Evolutionary conservation across 129 eudicot species (phyloP).

Genomic region (Dittrichia graveolens): DNA sequence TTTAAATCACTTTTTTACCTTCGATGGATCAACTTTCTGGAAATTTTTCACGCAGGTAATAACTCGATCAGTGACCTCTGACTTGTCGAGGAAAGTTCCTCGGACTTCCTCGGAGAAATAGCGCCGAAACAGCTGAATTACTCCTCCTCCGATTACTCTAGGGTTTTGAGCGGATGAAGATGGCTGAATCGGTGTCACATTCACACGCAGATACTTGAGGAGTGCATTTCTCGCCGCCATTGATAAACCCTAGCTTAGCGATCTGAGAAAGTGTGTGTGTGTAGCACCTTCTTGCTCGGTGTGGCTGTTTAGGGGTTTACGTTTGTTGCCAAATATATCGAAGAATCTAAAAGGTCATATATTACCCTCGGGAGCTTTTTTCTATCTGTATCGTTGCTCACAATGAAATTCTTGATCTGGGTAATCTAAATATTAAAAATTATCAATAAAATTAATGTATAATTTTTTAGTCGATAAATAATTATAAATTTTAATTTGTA

Average conservation of each 20-base stretch:
- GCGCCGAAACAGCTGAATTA: slow-evolving; percentile 53
- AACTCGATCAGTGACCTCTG: slow-evolving; percentile 94
- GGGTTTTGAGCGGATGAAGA: slow-evolving; percentile 49
- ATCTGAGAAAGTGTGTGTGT: slow-evolving; percentile 27
- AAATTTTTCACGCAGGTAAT: slow-evolving; percentile 70
- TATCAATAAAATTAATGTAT: no score
- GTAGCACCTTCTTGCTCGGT: slow-evolving; percentile 36
- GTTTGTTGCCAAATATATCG: neutral
- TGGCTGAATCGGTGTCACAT: slow-evolving; percentile 29
- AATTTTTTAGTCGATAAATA: no score
- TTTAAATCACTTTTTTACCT: slow-evolving; percentile 46
- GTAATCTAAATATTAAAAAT: no score
- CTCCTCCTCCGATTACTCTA: slow-evolving; percentile 36
- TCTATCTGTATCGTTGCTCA: no score
- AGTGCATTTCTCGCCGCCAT: slow-evolving; percentile 86
- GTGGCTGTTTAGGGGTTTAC: slow-evolving; percentile 42
- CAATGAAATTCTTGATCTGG: no score
- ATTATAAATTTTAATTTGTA: no score
- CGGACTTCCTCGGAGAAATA: slow-evolving; percentile 74
- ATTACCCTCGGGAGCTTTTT: no score
- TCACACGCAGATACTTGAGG: slow-evolving; percentile 71
- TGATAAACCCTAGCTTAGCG: slow-evolving; percentile 14
- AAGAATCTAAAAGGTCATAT: neutral
- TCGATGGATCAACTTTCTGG: slow-evolving; percentile 91
- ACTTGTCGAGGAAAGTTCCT: slow-evolving; percentile 87